phyloP scores from a whole-genome alignment of 768 basidiomycete genomes.

The Lentinula sp. region DNA sequence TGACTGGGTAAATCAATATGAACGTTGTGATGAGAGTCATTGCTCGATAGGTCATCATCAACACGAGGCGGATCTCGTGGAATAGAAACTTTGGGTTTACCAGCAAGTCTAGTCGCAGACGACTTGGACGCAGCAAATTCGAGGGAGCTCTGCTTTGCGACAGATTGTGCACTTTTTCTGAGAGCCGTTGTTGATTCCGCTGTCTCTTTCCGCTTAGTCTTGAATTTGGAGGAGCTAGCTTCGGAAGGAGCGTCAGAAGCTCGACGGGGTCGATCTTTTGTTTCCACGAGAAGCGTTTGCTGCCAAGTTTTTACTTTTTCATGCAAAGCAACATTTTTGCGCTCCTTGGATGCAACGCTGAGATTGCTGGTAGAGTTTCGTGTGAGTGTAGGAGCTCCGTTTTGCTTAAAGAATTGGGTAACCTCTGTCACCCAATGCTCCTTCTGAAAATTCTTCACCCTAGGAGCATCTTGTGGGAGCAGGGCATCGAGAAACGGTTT shows the following conservation, averaged over 20 bases:
- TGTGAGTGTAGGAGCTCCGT: not conserved
- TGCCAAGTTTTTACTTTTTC: conserved; percentile 3
- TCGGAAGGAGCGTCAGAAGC: not conserved
- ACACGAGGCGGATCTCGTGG: not conserved
- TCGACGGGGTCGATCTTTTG: not conserved
- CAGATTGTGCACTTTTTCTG: not conserved
- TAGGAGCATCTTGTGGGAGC: not conserved
- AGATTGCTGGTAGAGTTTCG: not conserved
- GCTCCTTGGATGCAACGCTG: not conserved
- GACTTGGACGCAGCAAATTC: not conserved
- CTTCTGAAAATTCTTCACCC: not conserved
- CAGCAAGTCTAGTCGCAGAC: not conserved
- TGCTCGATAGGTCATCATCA: not conserved
- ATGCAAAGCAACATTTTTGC: not conserved
- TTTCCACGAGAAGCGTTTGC: not conserved
- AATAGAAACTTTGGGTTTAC: not conserved
- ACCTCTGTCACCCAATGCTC: conserved; percentile 1
- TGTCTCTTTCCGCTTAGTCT: not conserved
- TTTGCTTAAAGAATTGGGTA: not conserved
- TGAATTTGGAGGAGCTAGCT: not conserved
- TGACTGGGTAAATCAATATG: not conserved
- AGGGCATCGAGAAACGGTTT: not conserved
- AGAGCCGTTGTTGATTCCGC: too few species aligned
- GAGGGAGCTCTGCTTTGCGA: not conserved
- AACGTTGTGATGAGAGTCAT: not conserved